A percentile compares a stretch with the other conserved stretches of the same genome.
These are phyloP conservation scores for Cymbopogon flexuosus DNA, from an alignment of 202 grass and related monocot species.

Conservation along the genomic window DNA sequence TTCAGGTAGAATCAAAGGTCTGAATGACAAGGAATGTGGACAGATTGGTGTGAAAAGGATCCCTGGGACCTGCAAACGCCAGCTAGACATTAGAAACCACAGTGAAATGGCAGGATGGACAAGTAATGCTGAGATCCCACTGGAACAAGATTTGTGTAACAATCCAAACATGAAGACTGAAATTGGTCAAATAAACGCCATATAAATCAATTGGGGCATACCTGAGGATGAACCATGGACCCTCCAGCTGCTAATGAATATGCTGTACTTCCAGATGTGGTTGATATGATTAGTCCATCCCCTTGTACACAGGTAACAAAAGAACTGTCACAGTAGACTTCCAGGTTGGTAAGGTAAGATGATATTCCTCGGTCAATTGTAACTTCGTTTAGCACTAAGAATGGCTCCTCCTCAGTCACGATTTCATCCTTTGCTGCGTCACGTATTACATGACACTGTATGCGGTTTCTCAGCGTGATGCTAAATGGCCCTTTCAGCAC, in stretches of 20 bases:
- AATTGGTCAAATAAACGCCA: neutral
- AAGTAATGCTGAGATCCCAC: neutral
- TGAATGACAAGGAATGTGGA: slow-evolving; percentile 87
- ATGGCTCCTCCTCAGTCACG: slow-evolving; percentile 68
- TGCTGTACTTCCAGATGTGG: slow-evolving; percentile 90
- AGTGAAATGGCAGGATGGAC: neutral
- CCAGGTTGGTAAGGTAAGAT: slow-evolving; percentile 87
- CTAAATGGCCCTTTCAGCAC: slow-evolving; percentile 75
- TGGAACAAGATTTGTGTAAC: neutral
- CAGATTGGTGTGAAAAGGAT: slow-evolving; percentile 99
- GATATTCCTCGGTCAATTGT: slow-evolving; percentile 95
- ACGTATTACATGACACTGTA: slow-evolving; percentile 91
- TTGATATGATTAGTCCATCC: slow-evolving; percentile 86
- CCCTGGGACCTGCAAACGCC: slow-evolving; percentile 63
- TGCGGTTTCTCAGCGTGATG: slow-evolving; percentile 75
- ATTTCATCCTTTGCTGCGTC: slow-evolving; percentile 84
- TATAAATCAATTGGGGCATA: slow-evolving; percentile 16
- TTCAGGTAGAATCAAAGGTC: slow-evolving; percentile 87
- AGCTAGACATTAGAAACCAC: neutral
- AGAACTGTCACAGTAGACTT: slow-evolving; percentile 88
- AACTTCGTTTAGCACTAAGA: slow-evolving; percentile 83
- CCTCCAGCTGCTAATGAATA: slow-evolving; percentile 94
- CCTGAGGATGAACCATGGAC: slow-evolving; percentile 99
- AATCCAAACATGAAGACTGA: neutral
- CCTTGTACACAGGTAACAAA: slow-evolving; percentile 96